Evolutionary conservation across 495 filamentous ascomycete species (phyloP).

Genomic region (Oidiodendron maius): DNA sequence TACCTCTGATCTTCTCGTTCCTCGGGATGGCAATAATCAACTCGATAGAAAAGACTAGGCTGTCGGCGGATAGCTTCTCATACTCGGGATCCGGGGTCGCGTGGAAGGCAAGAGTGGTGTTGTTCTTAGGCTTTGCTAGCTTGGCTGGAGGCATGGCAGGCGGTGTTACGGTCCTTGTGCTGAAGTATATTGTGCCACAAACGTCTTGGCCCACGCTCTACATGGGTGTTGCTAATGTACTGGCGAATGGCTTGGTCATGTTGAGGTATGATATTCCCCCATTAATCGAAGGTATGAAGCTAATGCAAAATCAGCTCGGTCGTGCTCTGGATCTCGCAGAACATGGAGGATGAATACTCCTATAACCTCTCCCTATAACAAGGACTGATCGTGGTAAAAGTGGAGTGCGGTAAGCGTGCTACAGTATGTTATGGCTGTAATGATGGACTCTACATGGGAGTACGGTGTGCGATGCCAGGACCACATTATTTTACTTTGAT

Average conservation of each 20-base stretch:
- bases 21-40: constrained; percentile 99
- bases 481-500: too few species aligned
- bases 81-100: constrained; percentile 84
- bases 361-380: constrained; percentile 84
- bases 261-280: constrained; percentile 55
- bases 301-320: constrained; percentile 52
- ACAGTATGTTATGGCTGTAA: neutral
- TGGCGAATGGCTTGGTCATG: constrained; percentile 84
- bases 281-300: neutral
- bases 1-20: constrained; percentile 88
- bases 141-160: constrained; percentile 94
- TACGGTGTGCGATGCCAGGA: neutral
- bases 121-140: constrained; percentile 92
- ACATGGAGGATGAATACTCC: constrained; percentile 98
- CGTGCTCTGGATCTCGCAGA: constrained; percentile 95
- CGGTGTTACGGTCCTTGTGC: constrained; percentile 79
- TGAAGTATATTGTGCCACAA: constrained; percentile 81
- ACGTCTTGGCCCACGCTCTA: constrained; percentile 80
- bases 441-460: neutral
- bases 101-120: constrained; percentile 92
- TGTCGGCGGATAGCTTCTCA: constrained; percentile 80
- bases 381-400: neutral
- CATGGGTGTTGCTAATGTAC: constrained; percentile 90
- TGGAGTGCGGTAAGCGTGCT: neutral
- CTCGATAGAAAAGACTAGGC: constrained; percentile 85